These are phyloP conservation scores for Apophysomyces ossiformis DNA, from an alignment of 371 early-diverging fungal genomes.

Conservation along the genomic window DNA sequence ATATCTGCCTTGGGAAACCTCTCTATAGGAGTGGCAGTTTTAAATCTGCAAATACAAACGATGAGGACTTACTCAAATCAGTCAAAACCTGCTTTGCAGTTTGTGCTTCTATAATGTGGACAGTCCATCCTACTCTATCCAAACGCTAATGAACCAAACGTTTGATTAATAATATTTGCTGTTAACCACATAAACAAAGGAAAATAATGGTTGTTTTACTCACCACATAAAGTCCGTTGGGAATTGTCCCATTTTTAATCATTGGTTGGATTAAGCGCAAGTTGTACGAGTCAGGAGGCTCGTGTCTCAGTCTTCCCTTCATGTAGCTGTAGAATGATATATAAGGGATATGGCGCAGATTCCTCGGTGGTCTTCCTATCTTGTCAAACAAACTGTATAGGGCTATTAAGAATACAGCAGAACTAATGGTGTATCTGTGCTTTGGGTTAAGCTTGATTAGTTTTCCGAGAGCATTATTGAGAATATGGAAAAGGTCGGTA, in stretches of 20 bases:
- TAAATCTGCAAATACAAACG: no score
- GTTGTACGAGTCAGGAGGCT: background rate
- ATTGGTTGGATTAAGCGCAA: slow-evolving; percentile 4
- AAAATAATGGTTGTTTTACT: background rate
- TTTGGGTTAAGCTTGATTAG: background rate
- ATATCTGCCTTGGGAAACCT: slow-evolving; percentile 27
- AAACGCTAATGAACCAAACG: slow-evolving; percentile 14
- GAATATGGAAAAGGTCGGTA: background rate
- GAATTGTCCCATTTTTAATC: slow-evolving; percentile 6
- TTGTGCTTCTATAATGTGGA: slow-evolving; percentile 26
- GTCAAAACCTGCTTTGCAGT: slow-evolving; percentile 21
- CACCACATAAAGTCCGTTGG: slow-evolving; percentile 21
- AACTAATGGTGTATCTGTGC: background rate
- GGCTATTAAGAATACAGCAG: background rate
- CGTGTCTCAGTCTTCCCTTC: slow-evolving; percentile 5
- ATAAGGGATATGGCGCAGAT: slow-evolving; percentile 20
- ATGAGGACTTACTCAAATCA: slow-evolving; percentile 17
- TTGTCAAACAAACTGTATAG: background rate
- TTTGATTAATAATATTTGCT: background rate
- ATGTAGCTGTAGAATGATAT: slow-evolving; percentile 15
- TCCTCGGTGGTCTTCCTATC: slow-evolving; percentile 15
- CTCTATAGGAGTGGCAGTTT: slow-evolving; percentile 15
- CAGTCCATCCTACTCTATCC: slow-evolving; percentile 25
- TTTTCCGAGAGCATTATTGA: background rate
- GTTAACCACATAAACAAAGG: background rate